Evolutionary conservation across 495 filamentous ascomycete species (phyloP).

Genomic region (Recurvomyces mirabilis): DNA sequence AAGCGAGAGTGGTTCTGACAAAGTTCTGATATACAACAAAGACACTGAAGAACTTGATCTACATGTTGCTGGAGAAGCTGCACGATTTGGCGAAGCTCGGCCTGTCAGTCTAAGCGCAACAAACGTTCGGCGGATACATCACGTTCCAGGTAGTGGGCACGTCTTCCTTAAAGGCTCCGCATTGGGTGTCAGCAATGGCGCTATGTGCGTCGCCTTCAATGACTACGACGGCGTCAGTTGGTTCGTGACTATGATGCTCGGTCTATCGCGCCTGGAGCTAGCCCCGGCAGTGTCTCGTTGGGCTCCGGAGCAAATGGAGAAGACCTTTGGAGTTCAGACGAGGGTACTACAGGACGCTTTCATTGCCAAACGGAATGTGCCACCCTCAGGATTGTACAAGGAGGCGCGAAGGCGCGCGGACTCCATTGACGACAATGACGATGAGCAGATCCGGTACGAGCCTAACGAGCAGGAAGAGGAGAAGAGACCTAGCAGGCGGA

Average conservation of each 20-base stretch:
- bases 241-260: too few species aligned
- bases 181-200: too few species aligned
- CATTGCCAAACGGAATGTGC: not conserved
- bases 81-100: not conserved
- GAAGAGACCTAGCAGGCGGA: not conserved
- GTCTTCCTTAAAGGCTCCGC: too few species aligned
- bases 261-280: not conserved
- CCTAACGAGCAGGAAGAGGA: not conserved
- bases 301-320: not conserved
- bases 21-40: not conserved
- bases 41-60: not conserved
- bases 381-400: too few species aligned
- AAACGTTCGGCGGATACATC: too few species aligned
- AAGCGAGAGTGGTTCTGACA: not conserved
- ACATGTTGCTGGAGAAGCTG: not conserved
- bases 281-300: not conserved
- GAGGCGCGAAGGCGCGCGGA: not conserved
- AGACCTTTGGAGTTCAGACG: not conserved
- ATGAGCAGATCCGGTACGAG: slow-evolving; percentile 4
- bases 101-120: too few species aligned
- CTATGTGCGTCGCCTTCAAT: too few species aligned
- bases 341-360: not conserved
- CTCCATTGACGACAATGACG: not conserved
- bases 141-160: too few species aligned
- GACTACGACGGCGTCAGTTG: too few species aligned